These are phyloP conservation scores for Penicillium canescens DNA, from an alignment of 495 filamentous ascomycete genomes.

Conservation along the genomic window DNA sequence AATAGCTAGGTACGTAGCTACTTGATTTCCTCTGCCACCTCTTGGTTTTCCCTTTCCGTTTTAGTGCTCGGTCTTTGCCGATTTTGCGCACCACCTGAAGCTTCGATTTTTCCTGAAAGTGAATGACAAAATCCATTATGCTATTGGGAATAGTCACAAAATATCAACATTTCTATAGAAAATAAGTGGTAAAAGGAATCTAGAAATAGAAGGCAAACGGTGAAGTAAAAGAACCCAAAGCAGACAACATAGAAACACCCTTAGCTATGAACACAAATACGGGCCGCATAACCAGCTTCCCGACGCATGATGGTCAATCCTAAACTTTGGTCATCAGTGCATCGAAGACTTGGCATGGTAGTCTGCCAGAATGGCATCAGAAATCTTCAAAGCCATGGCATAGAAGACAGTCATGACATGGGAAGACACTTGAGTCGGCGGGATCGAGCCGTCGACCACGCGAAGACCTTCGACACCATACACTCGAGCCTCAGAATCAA, in stretches of 20 bases:
- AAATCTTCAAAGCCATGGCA: constrained; percentile 47
- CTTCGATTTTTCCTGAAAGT: too few relatives aligned
- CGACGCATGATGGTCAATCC: too few relatives aligned
- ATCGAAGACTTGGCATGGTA: not conserved
- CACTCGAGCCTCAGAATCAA: constrained; percentile 40
- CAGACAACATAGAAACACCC: too few relatives aligned
- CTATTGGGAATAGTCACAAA: too few relatives aligned
- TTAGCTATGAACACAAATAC: too few relatives aligned
- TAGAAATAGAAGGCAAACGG: too few relatives aligned
- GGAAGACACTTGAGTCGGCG: constrained; percentile 37
- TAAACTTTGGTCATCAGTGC: too few relatives aligned
- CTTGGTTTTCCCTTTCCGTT: constrained; percentile 10
- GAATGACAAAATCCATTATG: too few relatives aligned
- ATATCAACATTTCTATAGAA: too few relatives aligned
- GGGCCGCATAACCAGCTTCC: too few relatives aligned
- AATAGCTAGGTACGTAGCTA: not conserved
- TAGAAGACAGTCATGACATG: constrained; percentile 39
- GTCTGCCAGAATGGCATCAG: constrained; percentile 16
- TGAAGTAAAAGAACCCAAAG: too few relatives aligned
- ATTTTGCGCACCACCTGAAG: not conserved
- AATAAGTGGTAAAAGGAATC: too few relatives aligned
- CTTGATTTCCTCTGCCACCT: constrained; percentile 11
- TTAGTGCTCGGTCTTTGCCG: constrained; percentile 10
- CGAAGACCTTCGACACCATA: constrained; percentile 47
- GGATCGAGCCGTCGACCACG: constrained; percentile 46